Conservation (phyloP, 371 early-diverging fungal genomes). For the Lichtheimia ornata region DNA sequence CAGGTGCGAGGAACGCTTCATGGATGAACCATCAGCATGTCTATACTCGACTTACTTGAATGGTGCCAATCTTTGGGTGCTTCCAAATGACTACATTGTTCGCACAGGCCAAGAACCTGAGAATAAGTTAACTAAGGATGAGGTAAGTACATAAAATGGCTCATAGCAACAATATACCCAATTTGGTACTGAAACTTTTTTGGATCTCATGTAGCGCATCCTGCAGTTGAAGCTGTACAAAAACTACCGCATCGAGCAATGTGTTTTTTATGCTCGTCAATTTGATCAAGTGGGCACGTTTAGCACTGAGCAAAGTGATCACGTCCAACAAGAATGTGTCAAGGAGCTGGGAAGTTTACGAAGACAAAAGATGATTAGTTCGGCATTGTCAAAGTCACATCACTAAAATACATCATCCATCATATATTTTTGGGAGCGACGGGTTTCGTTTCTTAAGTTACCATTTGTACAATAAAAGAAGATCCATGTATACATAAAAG, state of each 20-base stretch:
- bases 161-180: too few species aligned
- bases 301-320: slow-evolving; percentile 21
- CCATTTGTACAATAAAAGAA: too few species aligned
- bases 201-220: slow-evolving; percentile 11
- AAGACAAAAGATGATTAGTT: slow-evolving; percentile 5
- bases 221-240: slow-evolving; percentile 27
- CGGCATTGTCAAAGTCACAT: too few species aligned
- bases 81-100: slow-evolving; percentile 33
- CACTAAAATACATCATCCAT: too few species aligned
- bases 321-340: slow-evolving; percentile 36
- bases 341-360: slow-evolving; percentile 27
- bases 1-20: slow-evolving; percentile 47
- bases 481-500: too few species aligned
- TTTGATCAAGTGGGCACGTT: slow-evolving; percentile 27
- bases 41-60: slow-evolving; percentile 32
- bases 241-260: slow-evolving; percentile 37
- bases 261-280: slow-evolving; percentile 39
- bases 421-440: too few species aligned
- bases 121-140: slow-evolving; percentile 20
- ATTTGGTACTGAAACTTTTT: neutral
- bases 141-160: slow-evolving; percentile 17
- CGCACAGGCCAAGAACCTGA: slow-evolving; percentile 32
- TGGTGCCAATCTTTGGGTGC: slow-evolving; percentile 41
- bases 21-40: slow-evolving; percentile 35
- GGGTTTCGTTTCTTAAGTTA: too few species aligned